Percentiles rank a stretch among this genome's conserved stretches.
These are phyloP conservation scores for Mycena polygramma DNA, from an alignment of 768 basidiomycete genomes.

Conservation along the genomic window DNA sequence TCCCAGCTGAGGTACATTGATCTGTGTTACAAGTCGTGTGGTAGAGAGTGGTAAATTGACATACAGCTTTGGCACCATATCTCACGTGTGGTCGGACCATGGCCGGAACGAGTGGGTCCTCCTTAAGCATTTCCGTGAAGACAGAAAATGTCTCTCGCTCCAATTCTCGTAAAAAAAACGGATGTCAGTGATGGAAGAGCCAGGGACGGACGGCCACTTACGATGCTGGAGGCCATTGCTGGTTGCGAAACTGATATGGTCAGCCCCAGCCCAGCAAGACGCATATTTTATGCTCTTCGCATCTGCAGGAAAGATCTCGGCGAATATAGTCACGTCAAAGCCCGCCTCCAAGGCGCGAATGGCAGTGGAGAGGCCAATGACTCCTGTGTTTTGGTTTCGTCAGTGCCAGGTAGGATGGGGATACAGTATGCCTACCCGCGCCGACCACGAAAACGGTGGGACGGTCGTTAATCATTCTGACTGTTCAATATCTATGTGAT, in stretches of 20 bases:
- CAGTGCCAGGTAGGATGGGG: neutral
- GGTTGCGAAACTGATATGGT: conserved; percentile 30
- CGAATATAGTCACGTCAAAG: conserved; percentile 64
- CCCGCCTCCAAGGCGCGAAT: conserved; percentile 62
- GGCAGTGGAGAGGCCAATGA: conserved; percentile 68
- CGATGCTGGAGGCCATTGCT: neutral
- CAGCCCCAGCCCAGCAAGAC: conserved; percentile 62
- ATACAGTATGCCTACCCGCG: conserved; percentile 21
- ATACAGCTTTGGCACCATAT: conserved; percentile 10
- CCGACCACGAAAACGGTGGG: conserved; percentile 25
- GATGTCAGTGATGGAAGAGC: neutral
- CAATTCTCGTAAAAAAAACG: conserved; percentile 1
- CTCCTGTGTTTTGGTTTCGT: conserved; percentile 51
- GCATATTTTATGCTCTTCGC: conserved; percentile 61
- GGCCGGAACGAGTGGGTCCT: conserved; percentile 31
- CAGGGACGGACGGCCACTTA: neutral
- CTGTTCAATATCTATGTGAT: no score
- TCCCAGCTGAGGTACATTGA: neutral
- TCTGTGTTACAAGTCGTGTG: no score
- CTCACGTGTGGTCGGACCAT: conserved; percentile 22
- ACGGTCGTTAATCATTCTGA: neutral
- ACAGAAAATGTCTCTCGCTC: conserved; percentile 30
- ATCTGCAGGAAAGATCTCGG: conserved; percentile 66
- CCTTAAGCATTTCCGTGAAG: conserved; percentile 14
- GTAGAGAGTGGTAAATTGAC: neutral